A percentile compares a stretch with the other conserved stretches of the same genome.
phyloP scores from a whole-genome alignment of 306 rosid species.

The Pyrus bretschneideri region DNA sequence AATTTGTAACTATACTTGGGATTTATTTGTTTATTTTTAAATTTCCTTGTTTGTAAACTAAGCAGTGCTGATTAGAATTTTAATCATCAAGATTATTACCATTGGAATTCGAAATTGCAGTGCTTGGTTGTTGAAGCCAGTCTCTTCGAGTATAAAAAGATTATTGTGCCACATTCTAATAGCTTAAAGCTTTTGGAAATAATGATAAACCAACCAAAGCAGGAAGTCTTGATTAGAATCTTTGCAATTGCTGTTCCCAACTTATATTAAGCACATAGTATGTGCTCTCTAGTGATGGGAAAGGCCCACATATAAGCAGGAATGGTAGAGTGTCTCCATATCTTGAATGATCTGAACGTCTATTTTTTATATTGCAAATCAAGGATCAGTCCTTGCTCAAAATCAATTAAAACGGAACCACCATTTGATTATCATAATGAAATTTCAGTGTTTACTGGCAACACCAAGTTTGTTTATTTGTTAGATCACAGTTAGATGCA shows the following conservation, averaged over 20 bases:
- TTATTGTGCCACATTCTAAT: background rate
- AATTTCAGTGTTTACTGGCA: background rate
- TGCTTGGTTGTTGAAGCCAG: slow-evolving; percentile 10
- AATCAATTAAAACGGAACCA: background rate
- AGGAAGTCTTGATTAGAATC: background rate
- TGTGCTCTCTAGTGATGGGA: background rate
- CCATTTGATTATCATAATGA: background rate
- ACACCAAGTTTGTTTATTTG: background rate
- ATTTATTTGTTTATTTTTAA: background rate
- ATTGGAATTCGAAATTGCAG: background rate
- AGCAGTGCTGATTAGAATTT: background rate
- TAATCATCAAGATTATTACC: background rate
- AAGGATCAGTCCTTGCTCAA: background rate
- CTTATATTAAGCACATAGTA: background rate
- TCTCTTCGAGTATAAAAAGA: background rate
- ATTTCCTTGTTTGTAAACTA: background rate
- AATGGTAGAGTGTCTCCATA: background rate
- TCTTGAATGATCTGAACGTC: background rate
- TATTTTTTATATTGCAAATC: background rate
- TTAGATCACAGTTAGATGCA: background rate
- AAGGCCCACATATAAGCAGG: background rate
- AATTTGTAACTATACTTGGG: background rate
- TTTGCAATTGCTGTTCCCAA: background rate
- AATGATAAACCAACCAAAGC: background rate
- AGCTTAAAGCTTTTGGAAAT: background rate